phyloP scores from a whole-genome alignment of 257 asterid species.

The Buddleja alternifolia region DNA sequence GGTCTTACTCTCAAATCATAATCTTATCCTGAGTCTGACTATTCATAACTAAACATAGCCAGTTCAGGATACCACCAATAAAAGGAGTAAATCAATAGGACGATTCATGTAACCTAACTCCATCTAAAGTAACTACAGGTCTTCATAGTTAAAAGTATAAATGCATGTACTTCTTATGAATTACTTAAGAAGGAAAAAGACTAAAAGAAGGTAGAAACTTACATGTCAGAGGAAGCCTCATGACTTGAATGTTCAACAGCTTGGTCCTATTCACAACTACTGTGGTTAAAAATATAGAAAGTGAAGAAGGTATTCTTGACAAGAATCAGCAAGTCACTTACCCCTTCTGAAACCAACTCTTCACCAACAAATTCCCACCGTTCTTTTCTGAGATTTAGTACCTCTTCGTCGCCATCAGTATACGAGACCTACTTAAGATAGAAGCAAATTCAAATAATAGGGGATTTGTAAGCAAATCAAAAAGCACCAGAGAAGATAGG shows the following conservation, averaged over 20 bases:
- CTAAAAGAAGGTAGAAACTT: slow-evolving; percentile 37
- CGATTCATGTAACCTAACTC: background rate
- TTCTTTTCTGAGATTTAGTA: slow-evolving; percentile 62
- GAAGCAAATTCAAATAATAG: slow-evolving; percentile 21
- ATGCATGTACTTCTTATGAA: background rate
- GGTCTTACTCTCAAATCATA: slow-evolving; percentile 28
- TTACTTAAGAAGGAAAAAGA: background rate
- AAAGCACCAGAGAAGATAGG: slow-evolving; percentile 26
- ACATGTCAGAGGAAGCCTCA: slow-evolving; percentile 70
- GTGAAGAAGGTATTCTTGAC: slow-evolving; percentile 25
- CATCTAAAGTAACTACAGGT: background rate
- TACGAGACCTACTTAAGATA: slow-evolving; percentile 59
- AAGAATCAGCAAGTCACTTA: slow-evolving; percentile 38
- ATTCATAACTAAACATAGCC: slow-evolving; percentile 16
- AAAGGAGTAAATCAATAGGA: slow-evolving; percentile 11
- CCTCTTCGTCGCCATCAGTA: slow-evolving; percentile 82
- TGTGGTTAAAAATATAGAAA: slow-evolving; percentile 12
- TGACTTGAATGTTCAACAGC: slow-evolving; percentile 57
- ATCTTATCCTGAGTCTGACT: slow-evolving; percentile 22
- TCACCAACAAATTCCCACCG: slow-evolving; percentile 60
- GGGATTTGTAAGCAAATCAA: slow-evolving; percentile 24
- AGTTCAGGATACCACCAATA: slow-evolving; percentile 12
- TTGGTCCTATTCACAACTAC: slow-evolving; percentile 51
- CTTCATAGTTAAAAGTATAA: slow-evolving; percentile 5
- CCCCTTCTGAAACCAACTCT: slow-evolving; percentile 51